Base-by-base conservation (phyloP, 345 rosid species). In the Euphorbia peplus region DNA sequence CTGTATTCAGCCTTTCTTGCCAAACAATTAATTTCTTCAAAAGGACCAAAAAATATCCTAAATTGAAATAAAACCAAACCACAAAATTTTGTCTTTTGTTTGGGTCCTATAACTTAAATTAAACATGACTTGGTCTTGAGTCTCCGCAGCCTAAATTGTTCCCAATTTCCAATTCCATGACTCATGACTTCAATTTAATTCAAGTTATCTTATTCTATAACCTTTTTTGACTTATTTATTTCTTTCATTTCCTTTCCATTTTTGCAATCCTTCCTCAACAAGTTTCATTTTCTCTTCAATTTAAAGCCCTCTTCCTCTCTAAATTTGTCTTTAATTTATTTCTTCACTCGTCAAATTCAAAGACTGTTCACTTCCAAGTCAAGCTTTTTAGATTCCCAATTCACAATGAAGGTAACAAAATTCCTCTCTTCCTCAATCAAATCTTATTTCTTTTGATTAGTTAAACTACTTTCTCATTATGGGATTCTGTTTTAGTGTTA, bases 321-420 rank as follows among this genome's bases (percentile, higher is more conserved):
- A n/a, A n/a, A n/a, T n/a, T n/a, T n/a, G n/a, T n/a, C n/a, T n/a
- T n/a, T n/a, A n/a, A n/a, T n/a, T n/a, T n/a, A n/a, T n/a, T n/a
- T n/a, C n/a, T n/a, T n/a, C n/a, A n/a, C n/a, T n/a, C n/a, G n/a
- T n/a, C n/a, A n/a, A n/a, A n/a, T n/a, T n/a, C n/a, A n/a, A n/a
- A n/a, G n/a, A n/a, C 8, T 54, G 47, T 63, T 35, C 56, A 61
- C 72, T 59, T 66, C 67, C 46, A 39, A 61, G 46, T 64, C 69
- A 28, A 46, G 44, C 44, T 56, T 53, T 67, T 70, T 65, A 51
- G 47, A 7, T 39, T 39, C 35, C 26, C 37, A 16, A 47, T 12
- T n/a, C 57, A 71, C 58, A 76, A 70, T 73, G 78, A 80, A 73
- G 74, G 83, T 80, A 61, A n/a, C n/a, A n/a, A 70, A 58, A 29